These are phyloP conservation scores for Harrya chromipes DNA, from an alignment of 768 basidiomycete species.

Conservation along the genomic window DNA sequence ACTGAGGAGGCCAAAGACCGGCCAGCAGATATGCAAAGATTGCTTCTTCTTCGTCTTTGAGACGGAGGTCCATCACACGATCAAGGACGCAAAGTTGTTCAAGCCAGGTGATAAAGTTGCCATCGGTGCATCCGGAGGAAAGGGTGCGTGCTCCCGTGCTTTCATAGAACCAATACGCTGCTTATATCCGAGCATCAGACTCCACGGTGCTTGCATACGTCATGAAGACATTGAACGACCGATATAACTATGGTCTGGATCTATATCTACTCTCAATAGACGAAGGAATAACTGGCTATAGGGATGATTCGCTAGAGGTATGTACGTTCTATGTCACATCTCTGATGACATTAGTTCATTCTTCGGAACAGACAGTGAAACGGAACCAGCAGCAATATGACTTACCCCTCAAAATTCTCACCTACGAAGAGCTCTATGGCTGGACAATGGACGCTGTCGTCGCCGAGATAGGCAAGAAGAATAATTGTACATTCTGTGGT, in stretches of 20 bases:
- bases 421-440: slow-evolving; percentile 94
- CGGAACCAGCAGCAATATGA: slow-evolving; percentile 94
- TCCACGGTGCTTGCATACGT: slow-evolving; percentile 97
- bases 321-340: slow-evolving; percentile 6
- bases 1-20: slow-evolving; percentile 92
- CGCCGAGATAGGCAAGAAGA: slow-evolving; percentile 91
- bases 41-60: slow-evolving; percentile 98
- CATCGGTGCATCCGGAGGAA: slow-evolving; percentile 97
- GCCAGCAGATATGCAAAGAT: slow-evolving; percentile 93
- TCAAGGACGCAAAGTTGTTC: slow-evolving; percentile 79
- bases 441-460: slow-evolving; percentile 99
- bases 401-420: slow-evolving; percentile 93
- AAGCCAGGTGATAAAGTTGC: slow-evolving; percentile 88
- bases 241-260: slow-evolving; percentile 89
- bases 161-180: not conserved
- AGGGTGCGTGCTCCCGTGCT: slow-evolving; percentile 54
- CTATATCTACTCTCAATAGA: slow-evolving; percentile 94
- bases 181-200: slow-evolving; percentile 47
- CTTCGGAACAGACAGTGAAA: slow-evolving; percentile 78
- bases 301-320: slow-evolving; percentile 96
- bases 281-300: slow-evolving; percentile 97
- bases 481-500: slow-evolving; percentile 99
- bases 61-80: slow-evolving; percentile 97
- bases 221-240: slow-evolving; percentile 92
- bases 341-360: slow-evolving; percentile 3